A percentile compares a stretch with the other conserved stretches of the same genome.
phyloP scores from a whole-genome alignment of 2,329 filamentous ascomycete species.

The Acrodontium crateriforme region DNA sequence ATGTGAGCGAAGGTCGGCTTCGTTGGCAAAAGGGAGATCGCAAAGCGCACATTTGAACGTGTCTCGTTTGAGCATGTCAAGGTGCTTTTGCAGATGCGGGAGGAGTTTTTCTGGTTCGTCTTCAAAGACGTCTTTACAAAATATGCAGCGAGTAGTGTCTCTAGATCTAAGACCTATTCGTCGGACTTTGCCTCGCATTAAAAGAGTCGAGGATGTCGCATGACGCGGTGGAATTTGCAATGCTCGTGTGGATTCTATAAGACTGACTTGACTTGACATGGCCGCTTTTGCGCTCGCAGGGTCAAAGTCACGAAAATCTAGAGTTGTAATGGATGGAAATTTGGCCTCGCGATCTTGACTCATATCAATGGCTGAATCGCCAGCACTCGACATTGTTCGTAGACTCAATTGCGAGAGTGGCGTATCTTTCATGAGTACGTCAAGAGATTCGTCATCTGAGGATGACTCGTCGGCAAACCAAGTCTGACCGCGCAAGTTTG shows the following conservation, averaged over 20 bases:
- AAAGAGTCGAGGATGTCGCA: too few species aligned
- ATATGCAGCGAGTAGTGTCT: too few species aligned
- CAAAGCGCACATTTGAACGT: slow-evolving; percentile 11
- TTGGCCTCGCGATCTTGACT: slow-evolving; percentile 2
- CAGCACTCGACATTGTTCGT: slow-evolving; percentile 1
- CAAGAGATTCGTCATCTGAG: slow-evolving; percentile 1
- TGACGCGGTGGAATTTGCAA: too few species aligned
- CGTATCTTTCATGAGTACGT: too few species aligned
- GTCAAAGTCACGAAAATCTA: slow-evolving; percentile 2
- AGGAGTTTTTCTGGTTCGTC: slow-evolving; percentile 10
- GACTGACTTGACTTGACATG: too few species aligned
- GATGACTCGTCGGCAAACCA: slow-evolving; percentile 4
- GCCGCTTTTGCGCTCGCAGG: too few species aligned
- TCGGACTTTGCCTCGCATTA: too few species aligned
- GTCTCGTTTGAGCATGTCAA: slow-evolving; percentile 12
- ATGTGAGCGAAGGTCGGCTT: slow-evolving; percentile 13
- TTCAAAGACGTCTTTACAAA: slow-evolving; percentile 13
- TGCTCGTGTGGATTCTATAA: too few species aligned
- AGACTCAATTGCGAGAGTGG: slow-evolving; percentile 1
- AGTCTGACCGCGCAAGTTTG: slow-evolving; percentile 3
- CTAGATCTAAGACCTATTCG: slow-evolving; percentile 5
- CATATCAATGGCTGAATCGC: slow-evolving; percentile 6
- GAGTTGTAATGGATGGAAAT: slow-evolving; percentile 2
- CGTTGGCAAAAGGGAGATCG: slow-evolving; percentile 14
- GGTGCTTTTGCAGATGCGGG: slow-evolving; percentile 10